Conservation (phyloP, 2,329 filamentous ascomycete species). For the Helminthosporium solani region DNA sequence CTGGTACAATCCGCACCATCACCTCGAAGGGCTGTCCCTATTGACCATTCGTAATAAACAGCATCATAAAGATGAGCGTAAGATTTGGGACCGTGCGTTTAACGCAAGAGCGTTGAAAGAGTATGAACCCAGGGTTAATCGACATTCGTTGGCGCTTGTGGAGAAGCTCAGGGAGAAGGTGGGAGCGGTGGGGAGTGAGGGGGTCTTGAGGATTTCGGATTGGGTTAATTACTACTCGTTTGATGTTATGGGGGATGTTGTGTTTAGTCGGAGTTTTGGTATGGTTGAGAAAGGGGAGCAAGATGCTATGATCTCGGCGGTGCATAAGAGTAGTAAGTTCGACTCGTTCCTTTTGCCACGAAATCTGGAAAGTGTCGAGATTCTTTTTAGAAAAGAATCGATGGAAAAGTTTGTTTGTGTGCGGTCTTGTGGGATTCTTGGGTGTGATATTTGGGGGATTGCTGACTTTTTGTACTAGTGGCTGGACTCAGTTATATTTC, state of each 20-base stretch:
- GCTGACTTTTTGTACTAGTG: too few species aligned
- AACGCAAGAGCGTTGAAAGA: slow-evolving; percentile 36
- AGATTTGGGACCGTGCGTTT: slow-evolving; percentile 38
- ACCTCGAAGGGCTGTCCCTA: slow-evolving; percentile 23
- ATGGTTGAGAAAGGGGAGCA: slow-evolving; percentile 38
- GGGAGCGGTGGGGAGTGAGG: not conserved
- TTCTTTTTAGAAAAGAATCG: too few species aligned
- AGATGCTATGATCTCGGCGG: slow-evolving; percentile 25
- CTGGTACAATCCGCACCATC: slow-evolving; percentile 24
- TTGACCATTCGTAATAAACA: slow-evolving; percentile 31
- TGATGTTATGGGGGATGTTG: slow-evolving; percentile 53
- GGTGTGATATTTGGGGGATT: too few species aligned
- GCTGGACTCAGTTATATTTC: too few species aligned
- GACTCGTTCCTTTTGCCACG: slow-evolving; percentile 18
- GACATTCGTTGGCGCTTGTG: slow-evolving; percentile 29
- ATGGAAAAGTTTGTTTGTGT: too few species aligned
- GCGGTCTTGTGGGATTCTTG: too few species aligned
- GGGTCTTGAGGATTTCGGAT: slow-evolving; percentile 28
- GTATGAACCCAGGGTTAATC: slow-evolving; percentile 38
- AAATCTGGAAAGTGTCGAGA: too few species aligned
- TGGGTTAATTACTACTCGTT: slow-evolving; percentile 48
- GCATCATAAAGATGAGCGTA: slow-evolving; percentile 33
- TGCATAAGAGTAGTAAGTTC: slow-evolving; percentile 24
- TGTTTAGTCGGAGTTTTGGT: slow-evolving; percentile 45
- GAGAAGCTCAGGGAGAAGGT: slow-evolving; percentile 23